Conservation (phyloP, 495 filamentous ascomycete species). For the Paragyromitra xinjiangensis region DNA sequence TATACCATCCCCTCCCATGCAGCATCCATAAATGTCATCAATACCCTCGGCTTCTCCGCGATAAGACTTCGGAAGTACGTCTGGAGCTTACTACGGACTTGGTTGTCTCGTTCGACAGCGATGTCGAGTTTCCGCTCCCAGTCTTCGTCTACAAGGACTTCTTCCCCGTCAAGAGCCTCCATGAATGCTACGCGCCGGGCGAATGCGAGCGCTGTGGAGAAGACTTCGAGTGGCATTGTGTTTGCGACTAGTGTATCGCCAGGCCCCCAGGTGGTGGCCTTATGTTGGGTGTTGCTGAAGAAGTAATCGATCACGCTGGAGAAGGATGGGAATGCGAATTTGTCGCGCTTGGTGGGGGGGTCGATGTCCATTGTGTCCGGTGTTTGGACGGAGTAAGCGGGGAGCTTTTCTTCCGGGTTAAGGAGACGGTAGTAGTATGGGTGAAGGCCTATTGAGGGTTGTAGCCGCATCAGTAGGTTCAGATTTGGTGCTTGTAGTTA, state of each 20-base stretch:
- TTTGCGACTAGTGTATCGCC: constrained; percentile 25
- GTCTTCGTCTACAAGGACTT: constrained; percentile 73
- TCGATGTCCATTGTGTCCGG: constrained; percentile 51
- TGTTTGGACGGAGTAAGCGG: constrained; percentile 17
- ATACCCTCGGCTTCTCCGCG: constrained; percentile 47
- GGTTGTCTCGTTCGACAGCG: constrained; percentile 70
- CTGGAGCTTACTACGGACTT: constrained; percentile 68
- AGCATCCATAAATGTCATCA: constrained; percentile 63
- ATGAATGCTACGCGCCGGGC: constrained; percentile 77
- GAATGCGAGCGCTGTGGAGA: constrained; percentile 72
- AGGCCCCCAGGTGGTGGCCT: constrained; percentile 39
- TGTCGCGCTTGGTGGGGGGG: constrained; percentile 24
- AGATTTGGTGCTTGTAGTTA: not conserved
- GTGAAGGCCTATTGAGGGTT: constrained; percentile 56
- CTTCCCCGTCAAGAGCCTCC: constrained; percentile 69
- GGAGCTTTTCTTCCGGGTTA: constrained; percentile 63
- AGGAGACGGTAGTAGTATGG: constrained; percentile 79
- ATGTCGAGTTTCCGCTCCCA: constrained; percentile 85
- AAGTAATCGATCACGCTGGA: constrained; percentile 56
- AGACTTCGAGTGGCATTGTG: constrained; percentile 60
- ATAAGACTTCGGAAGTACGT: constrained; percentile 61
- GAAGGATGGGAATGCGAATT: constrained; percentile 59
- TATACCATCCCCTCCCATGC: constrained; percentile 69
- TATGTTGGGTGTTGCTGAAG: constrained; percentile 46
- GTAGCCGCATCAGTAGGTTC: constrained; percentile 12